Evolutionary conservation across 345 rosid genomes (phyloP), one percentile per base, ranked within the genome.

Genomic region (Euclidium syriacum): DNA sequence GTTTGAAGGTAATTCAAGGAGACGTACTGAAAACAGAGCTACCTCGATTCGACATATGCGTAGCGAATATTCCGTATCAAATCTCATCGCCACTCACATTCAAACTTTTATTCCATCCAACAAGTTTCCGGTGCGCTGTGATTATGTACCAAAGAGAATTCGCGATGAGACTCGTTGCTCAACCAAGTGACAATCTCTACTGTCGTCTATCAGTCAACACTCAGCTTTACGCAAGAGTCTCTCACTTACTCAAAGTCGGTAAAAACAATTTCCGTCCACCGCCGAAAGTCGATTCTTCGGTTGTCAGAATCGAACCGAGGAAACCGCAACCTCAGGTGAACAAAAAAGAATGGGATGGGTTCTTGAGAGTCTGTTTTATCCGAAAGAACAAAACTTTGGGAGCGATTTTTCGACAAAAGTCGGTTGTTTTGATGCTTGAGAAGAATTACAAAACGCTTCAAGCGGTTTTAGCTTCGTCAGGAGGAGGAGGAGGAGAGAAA

Each of bases 251-350:
- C 65, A 92, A 89, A 79, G 95, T 89, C 1, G 98, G 96, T 23
- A 91, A 80, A 78, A 91, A 91, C 75, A 91, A 91, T 67, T 91
- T 86, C 78, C 86, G 95, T 20, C 98, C 98, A 1, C 96, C 98
- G 0, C 96, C 96, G 0, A 92, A 92, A 74, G 98, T 92, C 17
- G 98, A 92, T 59, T 92, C 96, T 16, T 89, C 98, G 4, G 95
- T 92, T 7, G 98, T 92, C 52, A 67, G 98, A 14, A 86, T 92
- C 7, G 95, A 92, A 58, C 98, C 96, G 0, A 76, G 95, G 79
- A 91, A 67, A 39, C 98, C 91, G 0, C 68, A 58, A 0, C 96
- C 95, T 0, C 79, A 82, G 30, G 81, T 86, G 6, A 85, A 86
- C 66, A 71, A 68, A 1, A 85, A 84, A 68, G 96, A 89, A 57